phyloP scores from a whole-genome alignment of 805 yeast species.

The Lipomyces sp. region DNA sequence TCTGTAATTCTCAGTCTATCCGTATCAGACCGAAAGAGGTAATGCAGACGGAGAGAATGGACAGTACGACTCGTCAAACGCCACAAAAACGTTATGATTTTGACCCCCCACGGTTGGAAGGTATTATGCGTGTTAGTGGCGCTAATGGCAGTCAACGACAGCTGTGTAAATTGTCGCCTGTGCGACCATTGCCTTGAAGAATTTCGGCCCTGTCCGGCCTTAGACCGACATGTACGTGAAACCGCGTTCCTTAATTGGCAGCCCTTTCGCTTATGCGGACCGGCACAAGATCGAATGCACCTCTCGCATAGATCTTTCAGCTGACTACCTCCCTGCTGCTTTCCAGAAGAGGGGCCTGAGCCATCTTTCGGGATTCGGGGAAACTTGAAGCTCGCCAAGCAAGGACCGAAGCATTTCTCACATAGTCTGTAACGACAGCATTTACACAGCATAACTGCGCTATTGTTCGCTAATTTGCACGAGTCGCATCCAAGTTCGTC shows the following conservation, averaged over 20 bases:
- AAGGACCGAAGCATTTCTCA: conserved; percentile 25
- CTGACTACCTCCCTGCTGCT: conserved; percentile 14
- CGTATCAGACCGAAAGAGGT: background rate
- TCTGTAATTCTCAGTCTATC: background rate
- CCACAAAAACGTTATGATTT: background rate
- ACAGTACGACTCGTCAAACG: background rate
- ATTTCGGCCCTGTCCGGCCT: background rate
- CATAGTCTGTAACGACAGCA: conserved; percentile 21
- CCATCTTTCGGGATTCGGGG: conserved; percentile 19
- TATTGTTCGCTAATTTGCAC: background rate
- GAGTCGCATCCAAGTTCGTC: background rate
- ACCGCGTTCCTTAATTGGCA: conserved; percentile 18
- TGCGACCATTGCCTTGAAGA: conserved; percentile 6
- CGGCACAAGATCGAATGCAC: conserved; percentile 30
- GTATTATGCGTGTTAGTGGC: background rate
- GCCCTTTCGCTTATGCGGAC: conserved; percentile 23
- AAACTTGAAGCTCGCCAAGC: conserved; percentile 20
- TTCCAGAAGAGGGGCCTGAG: conserved; percentile 1
- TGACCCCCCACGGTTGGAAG: background rate
- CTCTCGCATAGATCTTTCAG: conserved; percentile 17
- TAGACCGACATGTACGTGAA: background rate
- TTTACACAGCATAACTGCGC: conserved; percentile 5
- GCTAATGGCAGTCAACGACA: conserved; percentile 10
- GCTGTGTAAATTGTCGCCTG: conserved; percentile 18
- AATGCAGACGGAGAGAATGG: background rate